Evolutionary conservation across 495 filamentous ascomycete genomes (phyloP).

Genomic region (Tuber aestivum): DNA sequence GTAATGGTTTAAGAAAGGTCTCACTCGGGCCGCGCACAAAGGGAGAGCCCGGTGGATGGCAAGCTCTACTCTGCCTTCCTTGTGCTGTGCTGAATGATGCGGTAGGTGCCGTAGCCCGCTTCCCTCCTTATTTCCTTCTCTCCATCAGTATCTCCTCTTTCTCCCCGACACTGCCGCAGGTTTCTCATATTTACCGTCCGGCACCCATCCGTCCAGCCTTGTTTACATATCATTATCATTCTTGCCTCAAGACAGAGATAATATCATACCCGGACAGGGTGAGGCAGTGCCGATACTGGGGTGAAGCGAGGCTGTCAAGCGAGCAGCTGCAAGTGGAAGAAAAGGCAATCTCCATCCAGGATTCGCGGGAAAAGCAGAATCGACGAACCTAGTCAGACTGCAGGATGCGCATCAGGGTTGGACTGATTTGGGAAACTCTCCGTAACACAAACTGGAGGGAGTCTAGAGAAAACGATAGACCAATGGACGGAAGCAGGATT

Average conservation of each 20-base stretch:
- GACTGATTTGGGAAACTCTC: background rate
- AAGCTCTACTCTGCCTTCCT: background rate
- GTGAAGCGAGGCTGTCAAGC: slow-evolving; percentile 2
- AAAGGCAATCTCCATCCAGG: slow-evolving; percentile 33
- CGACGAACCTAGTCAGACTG: slow-evolving; percentile 28
- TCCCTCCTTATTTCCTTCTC: slow-evolving; percentile 8
- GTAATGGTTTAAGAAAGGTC: background rate
- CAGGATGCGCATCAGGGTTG: slow-evolving; percentile 7
- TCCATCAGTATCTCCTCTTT: background rate
- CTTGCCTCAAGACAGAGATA: background rate
- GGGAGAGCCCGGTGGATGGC: background rate
- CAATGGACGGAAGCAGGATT: background rate
- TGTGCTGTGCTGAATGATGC: background rate
- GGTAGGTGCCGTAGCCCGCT: slow-evolving; percentile 22
- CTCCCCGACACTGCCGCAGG: slow-evolving; percentile 7
- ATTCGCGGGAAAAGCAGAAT: slow-evolving; percentile 27
- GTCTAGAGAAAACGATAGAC: background rate
- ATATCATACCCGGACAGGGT: background rate
- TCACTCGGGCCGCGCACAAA: background rate
- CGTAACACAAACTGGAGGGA: background rate
- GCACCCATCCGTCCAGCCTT: background rate
- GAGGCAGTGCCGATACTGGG: background rate
- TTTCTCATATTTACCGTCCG: background rate
- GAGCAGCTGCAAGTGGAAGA: slow-evolving; percentile 10
- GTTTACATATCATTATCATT: background rate